Conservation (phyloP, 768 basidiomycete genomes). For the Auricularia sp. region DNA sequence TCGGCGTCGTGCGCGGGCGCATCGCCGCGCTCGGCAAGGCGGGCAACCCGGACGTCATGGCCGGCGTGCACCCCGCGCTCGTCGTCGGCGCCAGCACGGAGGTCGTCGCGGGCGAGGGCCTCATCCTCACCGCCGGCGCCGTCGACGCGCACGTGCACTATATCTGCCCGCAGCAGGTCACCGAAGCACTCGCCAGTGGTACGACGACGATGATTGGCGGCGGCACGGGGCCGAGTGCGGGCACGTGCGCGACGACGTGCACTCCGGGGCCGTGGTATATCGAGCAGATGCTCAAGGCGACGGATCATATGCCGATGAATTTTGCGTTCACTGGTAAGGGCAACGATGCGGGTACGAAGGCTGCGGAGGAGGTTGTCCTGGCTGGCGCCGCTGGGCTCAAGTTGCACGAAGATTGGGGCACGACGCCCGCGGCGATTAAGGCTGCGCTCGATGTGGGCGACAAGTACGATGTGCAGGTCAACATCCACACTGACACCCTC, state of each 20-base stretch:
- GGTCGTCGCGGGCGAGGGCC: constrained; percentile 89
- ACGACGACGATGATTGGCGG: constrained; percentile 94
- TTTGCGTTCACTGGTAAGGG: constrained; percentile 95
- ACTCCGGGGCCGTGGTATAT: constrained; percentile 87
- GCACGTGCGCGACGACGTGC: constrained; percentile 89
- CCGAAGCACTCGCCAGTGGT: constrained; percentile 72
- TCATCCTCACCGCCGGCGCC: constrained; percentile 88
- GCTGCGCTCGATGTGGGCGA: constrained; percentile 75
- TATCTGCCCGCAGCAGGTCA: constrained; percentile 89
- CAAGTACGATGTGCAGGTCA: constrained; percentile 89
- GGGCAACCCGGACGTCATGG: constrained; percentile 93
- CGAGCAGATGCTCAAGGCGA: constrained; percentile 82
- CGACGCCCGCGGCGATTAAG: constrained; percentile 72
- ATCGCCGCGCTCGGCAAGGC: constrained; percentile 93
- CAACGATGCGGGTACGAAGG: constrained; percentile 70
- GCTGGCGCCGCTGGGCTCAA: constrained; percentile 88
- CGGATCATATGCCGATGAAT: constrained; percentile 83
- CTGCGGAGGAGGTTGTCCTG: constrained; percentile 68
- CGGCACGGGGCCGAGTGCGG: constrained; percentile 87
- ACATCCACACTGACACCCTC: constrained; percentile 94
- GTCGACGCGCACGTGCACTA: constrained; percentile 90
- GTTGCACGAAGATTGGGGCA: constrained; percentile 96
- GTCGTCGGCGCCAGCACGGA: constrained; percentile 87
- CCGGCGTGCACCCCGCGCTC: constrained; percentile 57
- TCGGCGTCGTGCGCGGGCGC: constrained; percentile 74